These are phyloP conservation scores for Avicennia marina DNA, from an alignment of 257 asterid species.

Conservation along the genomic window DNA sequence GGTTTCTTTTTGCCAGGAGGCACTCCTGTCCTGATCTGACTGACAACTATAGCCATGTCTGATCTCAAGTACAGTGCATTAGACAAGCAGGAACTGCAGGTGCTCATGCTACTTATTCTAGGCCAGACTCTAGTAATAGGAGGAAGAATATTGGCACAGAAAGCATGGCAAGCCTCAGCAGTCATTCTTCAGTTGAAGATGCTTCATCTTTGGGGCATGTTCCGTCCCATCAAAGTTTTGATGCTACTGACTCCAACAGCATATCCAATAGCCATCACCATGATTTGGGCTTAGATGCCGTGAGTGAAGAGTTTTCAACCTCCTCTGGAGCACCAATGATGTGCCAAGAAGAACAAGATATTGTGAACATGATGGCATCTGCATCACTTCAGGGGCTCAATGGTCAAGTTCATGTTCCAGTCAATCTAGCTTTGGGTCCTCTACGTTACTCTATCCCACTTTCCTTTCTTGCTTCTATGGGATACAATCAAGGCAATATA, in stretches of 20 bases:
- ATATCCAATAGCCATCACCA: slow-evolving; percentile 40
- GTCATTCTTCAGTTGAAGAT: slow-evolving; percentile 46
- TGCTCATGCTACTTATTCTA: slow-evolving; percentile 31
- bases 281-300: slow-evolving; percentile 43
- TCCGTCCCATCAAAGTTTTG: slow-evolving; percentile 44
- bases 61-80: slow-evolving; percentile 33
- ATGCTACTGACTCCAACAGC: slow-evolving; percentile 44
- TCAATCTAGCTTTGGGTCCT: slow-evolving; percentile 58
- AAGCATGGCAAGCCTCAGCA: slow-evolving; percentile 38
- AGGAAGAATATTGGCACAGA: slow-evolving; percentile 50
- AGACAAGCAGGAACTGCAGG: slow-evolving; percentile 49
- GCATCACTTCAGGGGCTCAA: slow-evolving; percentile 72
- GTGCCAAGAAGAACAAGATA: slow-evolving; percentile 83
- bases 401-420: slow-evolving; percentile 61
- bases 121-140: slow-evolving; percentile 41
- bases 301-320: slow-evolving; percentile 58
- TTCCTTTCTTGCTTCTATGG: slow-evolving; percentile 73
- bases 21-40: slow-evolving; percentile 92
- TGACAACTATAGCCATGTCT: slow-evolving; percentile 49
- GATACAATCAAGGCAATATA: slow-evolving; percentile 57
- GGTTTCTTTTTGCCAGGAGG: slow-evolving; percentile 74
- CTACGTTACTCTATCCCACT: slow-evolving; percentile 74
- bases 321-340: slow-evolving; percentile 44
- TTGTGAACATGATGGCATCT: slow-evolving; percentile 81
- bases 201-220: slow-evolving; percentile 31